Evolutionary conservation across 108 stramenopile species (phyloP).

Genomic region (Skeletonema menzelii): DNA sequence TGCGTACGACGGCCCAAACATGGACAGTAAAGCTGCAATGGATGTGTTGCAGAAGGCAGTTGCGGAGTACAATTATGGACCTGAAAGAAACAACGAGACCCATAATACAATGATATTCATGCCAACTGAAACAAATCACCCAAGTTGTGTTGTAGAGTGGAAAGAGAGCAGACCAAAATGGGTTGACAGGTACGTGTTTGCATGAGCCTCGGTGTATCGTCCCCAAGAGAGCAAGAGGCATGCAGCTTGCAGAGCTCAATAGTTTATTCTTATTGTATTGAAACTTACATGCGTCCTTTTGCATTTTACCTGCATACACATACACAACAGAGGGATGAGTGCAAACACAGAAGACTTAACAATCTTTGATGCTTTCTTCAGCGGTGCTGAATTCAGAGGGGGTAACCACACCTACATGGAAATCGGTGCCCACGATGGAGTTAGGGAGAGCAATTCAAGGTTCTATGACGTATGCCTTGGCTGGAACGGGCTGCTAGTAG

Average conservation of each 20-base stretch:
- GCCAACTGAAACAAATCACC: slow-evolving; percentile 8
- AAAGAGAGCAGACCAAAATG: slow-evolving; percentile 12
- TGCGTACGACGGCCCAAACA: slow-evolving; percentile 7
- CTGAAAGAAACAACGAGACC: neutral
- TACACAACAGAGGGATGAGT: slow-evolving; percentile 18
- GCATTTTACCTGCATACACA: neutral
- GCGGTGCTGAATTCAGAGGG: slow-evolving; percentile 6
- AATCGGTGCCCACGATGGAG: slow-evolving; percentile 61
- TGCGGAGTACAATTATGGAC: slow-evolving; percentile 12
- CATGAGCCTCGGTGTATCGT: too few relatives aligned
- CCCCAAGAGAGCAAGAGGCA: neutral
- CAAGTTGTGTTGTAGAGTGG: slow-evolving; percentile 17
- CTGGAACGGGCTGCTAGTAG: slow-evolving; percentile 56
- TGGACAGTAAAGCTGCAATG: neutral
- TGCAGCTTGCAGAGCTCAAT: too few relatives aligned
- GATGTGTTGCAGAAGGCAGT: neutral
- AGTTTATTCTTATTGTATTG: neutral
- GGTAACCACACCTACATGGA: slow-evolving; percentile 42
- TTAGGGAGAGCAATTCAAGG: slow-evolving; percentile 48
- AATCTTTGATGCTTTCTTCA: slow-evolving; percentile 29
- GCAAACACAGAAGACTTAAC: slow-evolving; percentile 14
- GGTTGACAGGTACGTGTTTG: slow-evolving; percentile 18
- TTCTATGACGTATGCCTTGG: slow-evolving; percentile 59
- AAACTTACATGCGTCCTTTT: neutral
- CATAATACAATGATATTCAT: slow-evolving; percentile 13